Percentiles rank a stretch among this genome's conserved stretches.
These are phyloP conservation scores for Exutisphaerella laricina DNA, from an alignment of 2,329 filamentous ascomycete genomes.

Conservation along the genomic window DNA sequence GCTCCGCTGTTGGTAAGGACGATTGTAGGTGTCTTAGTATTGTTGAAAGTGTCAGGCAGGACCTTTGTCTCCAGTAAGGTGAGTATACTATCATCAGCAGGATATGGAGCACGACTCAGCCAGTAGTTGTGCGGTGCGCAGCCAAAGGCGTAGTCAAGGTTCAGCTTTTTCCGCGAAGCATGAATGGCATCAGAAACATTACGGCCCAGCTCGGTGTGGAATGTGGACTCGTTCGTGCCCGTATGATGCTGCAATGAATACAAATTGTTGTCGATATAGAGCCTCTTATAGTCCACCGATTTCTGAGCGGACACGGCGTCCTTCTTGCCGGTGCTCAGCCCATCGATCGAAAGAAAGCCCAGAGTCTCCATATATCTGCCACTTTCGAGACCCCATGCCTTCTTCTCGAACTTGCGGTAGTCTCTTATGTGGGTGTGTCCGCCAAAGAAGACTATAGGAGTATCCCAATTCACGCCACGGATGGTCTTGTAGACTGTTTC, in stretches of 20 bases:
- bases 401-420: constrained; percentile 70
- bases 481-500: constrained; percentile 72
- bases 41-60: constrained; percentile 52
- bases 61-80: constrained; percentile 72
- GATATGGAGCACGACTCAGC: constrained; percentile 74
- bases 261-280: constrained; percentile 93
- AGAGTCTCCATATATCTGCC: constrained; percentile 94
- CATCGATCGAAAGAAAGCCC: constrained; percentile 83
- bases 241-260: constrained; percentile 79
- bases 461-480: constrained; percentile 68
- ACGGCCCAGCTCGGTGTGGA: constrained; percentile 68
- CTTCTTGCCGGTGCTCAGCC: constrained; percentile 45
- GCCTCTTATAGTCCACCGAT: constrained; percentile 60
- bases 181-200: constrained; percentile 67
- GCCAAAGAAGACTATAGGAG: constrained; percentile 85
- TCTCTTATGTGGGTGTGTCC: constrained; percentile 88
- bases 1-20: constrained; percentile 84
- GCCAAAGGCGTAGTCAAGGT: constrained; percentile 70
- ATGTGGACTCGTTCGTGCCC: constrained; percentile 63
- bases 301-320: constrained; percentile 30
- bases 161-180: constrained; percentile 61
- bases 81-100: constrained; percentile 68
- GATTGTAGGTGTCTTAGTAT: constrained; percentile 53
- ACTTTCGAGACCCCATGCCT: constrained; percentile 73
- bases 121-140: constrained; percentile 77